Evolutionary conservation across 306 rosid species (phyloP), one percentile per base, ranked within the genome.

Genomic region (Argentina anserina): DNA sequence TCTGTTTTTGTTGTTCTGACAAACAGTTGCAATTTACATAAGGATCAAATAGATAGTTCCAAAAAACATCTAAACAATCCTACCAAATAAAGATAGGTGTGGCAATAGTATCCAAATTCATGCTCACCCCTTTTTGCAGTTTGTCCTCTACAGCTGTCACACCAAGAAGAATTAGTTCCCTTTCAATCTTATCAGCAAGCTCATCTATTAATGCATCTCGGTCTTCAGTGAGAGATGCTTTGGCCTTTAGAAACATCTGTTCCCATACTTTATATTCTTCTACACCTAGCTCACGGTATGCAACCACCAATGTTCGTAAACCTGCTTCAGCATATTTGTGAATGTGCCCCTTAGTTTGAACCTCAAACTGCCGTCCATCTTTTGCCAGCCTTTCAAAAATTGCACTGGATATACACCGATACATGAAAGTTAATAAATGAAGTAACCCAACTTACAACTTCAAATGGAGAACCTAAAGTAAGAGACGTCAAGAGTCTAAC

Each of bases 61-160:
- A 62, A 34, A 9, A 0, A 34, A 3, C 7, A 1, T 61, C 18
- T 7, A 17, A 33, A 62, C 3, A 62, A 62, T 15, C 67, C 67
- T 17, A 61, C 67, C 6, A 1, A 14, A 9, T 2, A 56, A 56
- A 28, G 26, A 26, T 13, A 58, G 0, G 0, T 56, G 17, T 6
- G 9, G 20, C 12, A 14, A 6, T 10, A 37, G 20, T 31, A 55
- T 69, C 46, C 28, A 47, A 55, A 33, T 69, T 69, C 15, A 64
- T 67, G 79, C 79, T 34, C 65, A 92, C 98, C 87, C 98, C 98
- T 37, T 81, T 86, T 81, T 92, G 98, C 64, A 90, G 88, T 78
- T 86, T 88, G 79, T 90, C 98, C 84, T 92, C 96, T 52, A 92
- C 96, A 23, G 97, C 97, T 12, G 98, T 88, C 72, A 93, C 92